Conservation (phyloP, 495 filamentous ascomycete genomes). For the Neurospora sublineolata region DNA sequence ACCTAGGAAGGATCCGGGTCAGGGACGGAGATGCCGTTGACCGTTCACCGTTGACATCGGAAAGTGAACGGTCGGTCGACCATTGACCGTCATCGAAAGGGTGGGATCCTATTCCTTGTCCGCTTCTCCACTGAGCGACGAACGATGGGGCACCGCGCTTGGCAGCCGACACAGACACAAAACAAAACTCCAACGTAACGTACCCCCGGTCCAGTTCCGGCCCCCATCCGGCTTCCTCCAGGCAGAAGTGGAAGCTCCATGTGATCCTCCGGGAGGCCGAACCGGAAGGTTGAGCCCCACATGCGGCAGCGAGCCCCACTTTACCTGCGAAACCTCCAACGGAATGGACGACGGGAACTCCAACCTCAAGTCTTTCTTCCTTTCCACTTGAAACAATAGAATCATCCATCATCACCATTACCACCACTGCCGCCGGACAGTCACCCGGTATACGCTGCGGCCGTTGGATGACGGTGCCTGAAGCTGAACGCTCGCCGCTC, state of each 20-base stretch:
- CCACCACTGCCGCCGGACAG: neutral
- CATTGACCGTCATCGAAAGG: neutral
- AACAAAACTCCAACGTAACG: neutral
- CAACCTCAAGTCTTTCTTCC: neutral
- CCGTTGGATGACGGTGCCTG: neutral
- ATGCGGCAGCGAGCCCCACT: neutral
- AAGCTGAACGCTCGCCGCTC: neutral
- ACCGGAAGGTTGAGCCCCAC: neutral
- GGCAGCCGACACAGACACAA: neutral
- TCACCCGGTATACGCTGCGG: neutral
- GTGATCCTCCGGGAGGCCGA: neutral
- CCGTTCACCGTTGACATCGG: neutral
- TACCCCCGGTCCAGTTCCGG: neutral
- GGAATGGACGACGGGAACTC: neutral
- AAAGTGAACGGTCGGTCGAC: neutral
- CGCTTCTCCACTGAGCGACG: neutral
- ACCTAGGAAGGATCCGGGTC: neutral
- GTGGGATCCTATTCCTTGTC: neutral
- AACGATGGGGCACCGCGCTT: neutral
- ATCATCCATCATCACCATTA: neutral
- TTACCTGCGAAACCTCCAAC: neutral
- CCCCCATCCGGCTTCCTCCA: neutral
- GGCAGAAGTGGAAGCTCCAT: neutral
- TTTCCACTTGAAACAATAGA: neutral
- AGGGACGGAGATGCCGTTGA: neutral